These are phyloP conservation scores for Actinidia chinensis DNA, from an alignment of 179 eudicot genomes.

Conservation along the genomic window DNA sequence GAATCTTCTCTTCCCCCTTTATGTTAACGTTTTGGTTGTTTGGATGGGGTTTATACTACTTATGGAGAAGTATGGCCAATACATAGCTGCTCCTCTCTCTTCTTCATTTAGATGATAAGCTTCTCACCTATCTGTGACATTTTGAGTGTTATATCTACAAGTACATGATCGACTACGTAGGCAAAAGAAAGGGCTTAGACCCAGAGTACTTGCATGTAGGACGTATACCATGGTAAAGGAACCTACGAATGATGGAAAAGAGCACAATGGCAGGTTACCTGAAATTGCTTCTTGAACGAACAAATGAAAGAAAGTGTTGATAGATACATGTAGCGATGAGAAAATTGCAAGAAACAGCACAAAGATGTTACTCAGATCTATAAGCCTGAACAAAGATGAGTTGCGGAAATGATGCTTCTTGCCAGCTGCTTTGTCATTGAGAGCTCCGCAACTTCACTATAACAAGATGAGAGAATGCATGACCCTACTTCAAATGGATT, in stretches of 20 bases:
- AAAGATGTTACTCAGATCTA: not conserved
- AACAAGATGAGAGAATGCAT: not conserved
- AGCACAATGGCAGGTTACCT: not conserved
- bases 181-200: constrained; percentile 1
- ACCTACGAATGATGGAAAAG: not conserved
- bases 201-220: not conserved
- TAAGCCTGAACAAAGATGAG: not conserved
- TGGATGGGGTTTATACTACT: not conserved
- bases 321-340: not conserved
- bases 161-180: not conserved
- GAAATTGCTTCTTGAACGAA: constrained; percentile 2
- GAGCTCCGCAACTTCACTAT: not conserved
- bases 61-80: not conserved
- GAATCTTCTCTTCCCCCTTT: no score
- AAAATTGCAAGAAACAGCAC: not conserved
- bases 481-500: constrained; percentile 1
- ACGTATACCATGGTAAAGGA: not conserved
- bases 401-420: constrained; percentile 11
- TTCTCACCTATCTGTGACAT: not conserved
- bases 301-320: not conserved
- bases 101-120: constrained; percentile 5
- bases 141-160: not conserved
- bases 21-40: not conserved
- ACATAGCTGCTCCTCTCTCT: not conserved
- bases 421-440: constrained; percentile 1